A percentile compares a stretch with the other conserved stretches of the same genome.
These are phyloP conservation scores for Helminthosporium solani DNA, from an alignment of 2,329 filamentous ascomycete species.

Conservation along the genomic window DNA sequence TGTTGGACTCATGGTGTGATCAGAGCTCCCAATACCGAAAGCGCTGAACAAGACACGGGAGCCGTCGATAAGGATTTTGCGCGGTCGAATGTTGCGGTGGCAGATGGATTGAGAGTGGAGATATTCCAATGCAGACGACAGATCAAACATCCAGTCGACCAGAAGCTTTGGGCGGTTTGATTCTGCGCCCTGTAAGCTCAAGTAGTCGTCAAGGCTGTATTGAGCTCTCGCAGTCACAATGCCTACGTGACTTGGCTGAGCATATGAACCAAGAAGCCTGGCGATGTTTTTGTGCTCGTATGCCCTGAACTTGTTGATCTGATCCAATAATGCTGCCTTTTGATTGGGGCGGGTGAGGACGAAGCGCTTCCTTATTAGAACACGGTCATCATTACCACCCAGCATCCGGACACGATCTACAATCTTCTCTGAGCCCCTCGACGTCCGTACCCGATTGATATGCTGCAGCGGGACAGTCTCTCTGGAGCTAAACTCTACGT, in stretches of 20 bases:
- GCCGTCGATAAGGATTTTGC: conserved; percentile 43
- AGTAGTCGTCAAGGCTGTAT: conserved; percentile 42
- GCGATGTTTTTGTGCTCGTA: conserved; percentile 43
- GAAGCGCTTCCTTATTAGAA: conserved; percentile 41
- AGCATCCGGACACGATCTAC: conserved; percentile 40
- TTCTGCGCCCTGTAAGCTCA: conserved; percentile 32
- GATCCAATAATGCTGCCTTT: conserved; percentile 37
- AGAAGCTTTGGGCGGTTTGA: conserved; percentile 35
- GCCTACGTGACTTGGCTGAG: conserved; percentile 40
- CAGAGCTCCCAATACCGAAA: conserved; percentile 38
- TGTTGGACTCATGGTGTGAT: conserved; percentile 32
- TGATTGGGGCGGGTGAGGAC: conserved; percentile 38
- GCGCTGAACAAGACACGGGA: conserved; percentile 37
- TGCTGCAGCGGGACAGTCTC: conserved; percentile 42
- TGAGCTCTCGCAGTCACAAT: conserved; percentile 38
- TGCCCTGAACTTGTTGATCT: conserved; percentile 41
- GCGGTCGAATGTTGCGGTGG: conserved; percentile 41
- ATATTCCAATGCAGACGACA: conserved; percentile 42
- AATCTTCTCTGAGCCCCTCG: conserved; percentile 37
- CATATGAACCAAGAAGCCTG: conserved; percentile 41
- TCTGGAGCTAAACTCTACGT: conserved; percentile 40
- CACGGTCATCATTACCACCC: conserved; percentile 35
- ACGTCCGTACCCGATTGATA: conserved; percentile 31
- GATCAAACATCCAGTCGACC: conserved; percentile 44
- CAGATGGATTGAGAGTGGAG: conserved; percentile 41